Evolutionary conservation across 495 filamentous ascomycete species (phyloP), one percentile per base, ranked within the genome.

Genomic region (Podospora australis): DNA sequence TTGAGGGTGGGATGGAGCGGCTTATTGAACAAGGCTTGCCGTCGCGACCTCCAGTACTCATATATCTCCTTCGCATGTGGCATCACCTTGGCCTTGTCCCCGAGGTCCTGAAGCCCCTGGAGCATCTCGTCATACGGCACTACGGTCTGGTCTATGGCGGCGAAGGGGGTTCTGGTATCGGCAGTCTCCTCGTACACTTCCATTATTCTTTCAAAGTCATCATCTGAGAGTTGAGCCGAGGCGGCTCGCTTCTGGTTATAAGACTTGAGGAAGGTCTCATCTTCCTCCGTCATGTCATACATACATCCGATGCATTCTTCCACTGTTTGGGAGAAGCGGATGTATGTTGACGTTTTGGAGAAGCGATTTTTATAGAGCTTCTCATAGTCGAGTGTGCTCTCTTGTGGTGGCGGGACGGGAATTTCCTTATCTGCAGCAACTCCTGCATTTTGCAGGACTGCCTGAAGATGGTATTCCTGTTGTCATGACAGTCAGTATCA

Each of bases 381-480:
- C 58, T 90, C 87, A 85, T 96, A 98, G 63, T 82, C 76, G 55
- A 87, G 76, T 44, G 75, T 77, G 60, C 84, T 88, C 65, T 90
- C 82, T 58, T 91, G 79, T 11, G 79, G 77, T 57, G 78, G 78
- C 39, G 90, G 92, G 25, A 92, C 94, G 26, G 92, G 92, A 58
- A 98, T 81, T 72, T 90, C 89, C 67, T 77, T 75, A 46, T 77
- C 75, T 39, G 81, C 86, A 44, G 82, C 82, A 36, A 75, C 75
- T 24, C 78, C 79, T 30, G 86, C 84, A 44, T 80, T 85, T 58
- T 82, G 85, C 48, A 98, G 88, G 38, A 88, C 88, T 42, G 84
- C 87, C 77, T 98, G 92, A 52, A 98, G 78, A 84, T 98, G 92
- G 73, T 92, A 88, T 85, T 98, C 92, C 94, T 98, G 72, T n/a